A percentile compares a stretch with the other conserved stretches of the same genome.
phyloP scores from a whole-genome alignment of 2,329 filamentous ascomycete species.

The Claviceps citrina region DNA sequence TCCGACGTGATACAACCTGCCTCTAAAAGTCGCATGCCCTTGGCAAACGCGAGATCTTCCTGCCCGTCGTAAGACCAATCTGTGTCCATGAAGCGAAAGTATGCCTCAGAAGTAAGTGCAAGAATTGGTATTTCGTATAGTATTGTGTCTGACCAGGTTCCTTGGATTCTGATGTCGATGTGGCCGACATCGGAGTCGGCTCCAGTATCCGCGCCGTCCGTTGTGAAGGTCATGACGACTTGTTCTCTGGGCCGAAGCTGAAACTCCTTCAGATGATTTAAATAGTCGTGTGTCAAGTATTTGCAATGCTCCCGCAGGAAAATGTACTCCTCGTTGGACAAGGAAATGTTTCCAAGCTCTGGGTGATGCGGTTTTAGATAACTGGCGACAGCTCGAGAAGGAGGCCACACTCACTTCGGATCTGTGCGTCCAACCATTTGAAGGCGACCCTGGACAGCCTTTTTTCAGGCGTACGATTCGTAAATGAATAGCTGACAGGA shows the following conservation, averaged over 20 bases:
- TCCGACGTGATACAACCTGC: constrained; percentile 83
- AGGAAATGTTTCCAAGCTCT: constrained; percentile 70
- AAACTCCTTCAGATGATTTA: constrained; percentile 70
- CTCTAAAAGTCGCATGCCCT: constrained; percentile 63
- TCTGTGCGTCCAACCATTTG: constrained; percentile 70
- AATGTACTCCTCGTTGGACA: constrained; percentile 63
- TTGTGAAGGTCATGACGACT: constrained; percentile 52
- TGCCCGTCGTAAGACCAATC: constrained; percentile 86
- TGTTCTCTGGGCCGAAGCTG: constrained; percentile 69
- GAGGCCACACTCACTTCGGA: constrained; percentile 48
- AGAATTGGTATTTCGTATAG: constrained; percentile 94
- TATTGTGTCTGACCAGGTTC: constrained; percentile 86
- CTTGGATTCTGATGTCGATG: constrained; percentile 60
- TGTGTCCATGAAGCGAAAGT: constrained; percentile 89
- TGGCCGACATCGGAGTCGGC: constrained; percentile 55
- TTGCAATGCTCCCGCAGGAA: constrained; percentile 67
- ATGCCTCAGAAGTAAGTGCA: constrained; percentile 83
- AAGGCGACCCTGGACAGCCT: constrained; percentile 73
- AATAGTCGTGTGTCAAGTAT: constrained; percentile 64
- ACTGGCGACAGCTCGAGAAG: neutral
- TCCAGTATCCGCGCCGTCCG: constrained; percentile 39
- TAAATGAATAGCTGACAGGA: constrained; percentile 82
- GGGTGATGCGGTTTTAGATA: constrained; percentile 1
- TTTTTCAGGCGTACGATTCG: constrained; percentile 89
- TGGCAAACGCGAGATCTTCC: constrained; percentile 67